Percentiles rank a stretch among this genome's conserved stretches.
phyloP scores from a whole-genome alignment of 169 alveolate genomes.

The Cryptosporidium felis region DNA sequence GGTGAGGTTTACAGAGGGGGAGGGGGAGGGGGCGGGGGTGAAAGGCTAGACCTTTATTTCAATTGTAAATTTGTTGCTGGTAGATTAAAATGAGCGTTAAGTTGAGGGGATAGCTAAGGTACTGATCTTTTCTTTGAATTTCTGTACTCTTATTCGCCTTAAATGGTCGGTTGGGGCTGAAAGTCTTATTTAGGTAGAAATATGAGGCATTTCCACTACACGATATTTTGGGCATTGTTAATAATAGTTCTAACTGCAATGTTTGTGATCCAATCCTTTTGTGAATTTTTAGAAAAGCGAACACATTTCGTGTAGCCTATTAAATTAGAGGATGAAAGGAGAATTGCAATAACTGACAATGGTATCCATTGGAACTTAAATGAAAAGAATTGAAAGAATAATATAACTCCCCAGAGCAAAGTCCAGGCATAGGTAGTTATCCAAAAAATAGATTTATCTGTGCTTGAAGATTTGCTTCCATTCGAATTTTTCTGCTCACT shows the following conservation, averaged over 20 bases:
- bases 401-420: constrained; percentile 75
- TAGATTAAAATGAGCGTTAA: too few species aligned
- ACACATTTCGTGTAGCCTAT: constrained; percentile 77
- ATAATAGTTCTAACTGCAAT: constrained; percentile 71
- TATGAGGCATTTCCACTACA: not conserved
- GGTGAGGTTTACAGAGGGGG: not conserved
- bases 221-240: constrained; percentile 20
- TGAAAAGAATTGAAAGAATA: constrained; percentile 73
- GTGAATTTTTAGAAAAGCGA: constrained; percentile 69
- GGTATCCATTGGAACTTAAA: constrained; percentile 75
- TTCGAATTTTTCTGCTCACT: constrained; percentile 75
- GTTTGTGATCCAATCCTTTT: constrained; percentile 74
- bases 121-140: too few species aligned
- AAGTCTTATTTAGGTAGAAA: not conserved
- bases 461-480: constrained; percentile 12
- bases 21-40: not conserved
- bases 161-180: too few species aligned
- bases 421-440: constrained; percentile 78
- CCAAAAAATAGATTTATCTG: constrained; percentile 84
- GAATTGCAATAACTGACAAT: constrained; percentile 75
- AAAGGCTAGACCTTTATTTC: not conserved
- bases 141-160: too few species aligned
- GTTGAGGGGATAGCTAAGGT: too few species aligned
- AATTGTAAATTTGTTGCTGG: not conserved
- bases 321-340: constrained; percentile 73